Conservation (phyloP, 768 basidiomycete species). For the Suillus subaureus region DNA sequence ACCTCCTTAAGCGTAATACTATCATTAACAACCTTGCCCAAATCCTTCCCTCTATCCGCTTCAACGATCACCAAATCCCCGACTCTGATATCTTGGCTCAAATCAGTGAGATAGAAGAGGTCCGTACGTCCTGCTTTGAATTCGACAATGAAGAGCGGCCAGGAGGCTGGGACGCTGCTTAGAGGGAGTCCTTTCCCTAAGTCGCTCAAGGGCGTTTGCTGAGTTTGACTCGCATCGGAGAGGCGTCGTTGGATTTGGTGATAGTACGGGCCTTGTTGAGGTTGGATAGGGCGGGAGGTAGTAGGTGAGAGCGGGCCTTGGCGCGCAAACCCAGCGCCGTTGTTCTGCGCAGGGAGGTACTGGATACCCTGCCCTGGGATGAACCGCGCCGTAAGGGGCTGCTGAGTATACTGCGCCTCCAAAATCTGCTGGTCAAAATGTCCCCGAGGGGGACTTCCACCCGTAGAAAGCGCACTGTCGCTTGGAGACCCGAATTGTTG, state of each 20-base stretch:
- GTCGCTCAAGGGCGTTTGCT: constrained; percentile 41
- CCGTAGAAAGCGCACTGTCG: constrained; percentile 55
- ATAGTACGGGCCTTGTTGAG: constrained; percentile 32
- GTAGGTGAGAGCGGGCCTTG: constrained; percentile 57
- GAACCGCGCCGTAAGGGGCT: constrained; percentile 57
- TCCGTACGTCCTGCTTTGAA: constrained; percentile 98
- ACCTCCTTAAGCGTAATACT: constrained; percentile 89
- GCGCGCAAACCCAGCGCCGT: constrained; percentile 40
- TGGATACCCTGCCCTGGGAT: constrained; percentile 69
- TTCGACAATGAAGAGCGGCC: constrained; percentile 94
- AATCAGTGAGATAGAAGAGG: constrained; percentile 87
- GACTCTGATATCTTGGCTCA: constrained; percentile 62
- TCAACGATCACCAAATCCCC: constrained; percentile 97
- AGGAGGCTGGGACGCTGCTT: constrained; percentile 76
- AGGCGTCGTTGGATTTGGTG: constrained; percentile 40
- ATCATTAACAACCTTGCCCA: constrained; percentile 92
- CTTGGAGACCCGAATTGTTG: constrained; percentile 60
- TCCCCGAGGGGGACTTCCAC: constrained; percentile 51
- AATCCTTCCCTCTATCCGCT: constrained; percentile 90
- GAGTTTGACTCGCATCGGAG: constrained; percentile 37
- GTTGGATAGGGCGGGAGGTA: constrained; percentile 28
- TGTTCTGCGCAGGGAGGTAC: constrained; percentile 45
- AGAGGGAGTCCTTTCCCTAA: constrained; percentile 91
- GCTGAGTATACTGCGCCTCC: constrained; percentile 35
- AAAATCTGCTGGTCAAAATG: constrained; percentile 50